Conservation (phyloP, 1,284 basidiomycete genomes). For the Vanrija humicola region DNA sequence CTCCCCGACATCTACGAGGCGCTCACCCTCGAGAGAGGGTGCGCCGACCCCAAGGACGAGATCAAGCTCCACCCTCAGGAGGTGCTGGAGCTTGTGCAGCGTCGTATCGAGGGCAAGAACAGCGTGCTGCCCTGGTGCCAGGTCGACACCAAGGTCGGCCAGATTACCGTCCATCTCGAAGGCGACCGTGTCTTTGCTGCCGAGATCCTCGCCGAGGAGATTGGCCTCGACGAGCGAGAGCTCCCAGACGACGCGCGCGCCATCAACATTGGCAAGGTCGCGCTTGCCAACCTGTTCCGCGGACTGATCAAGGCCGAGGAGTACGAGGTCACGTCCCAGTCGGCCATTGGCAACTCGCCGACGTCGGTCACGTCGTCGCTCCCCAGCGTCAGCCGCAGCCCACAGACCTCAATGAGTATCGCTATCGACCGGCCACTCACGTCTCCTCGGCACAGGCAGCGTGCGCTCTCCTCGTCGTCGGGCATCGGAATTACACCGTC, state of each 20-base stretch:
- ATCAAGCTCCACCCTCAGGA: conserved; percentile 54
- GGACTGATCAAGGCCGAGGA: conserved; percentile 48
- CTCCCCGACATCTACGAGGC: conserved; percentile 63
- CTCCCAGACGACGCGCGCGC: conserved; percentile 60
- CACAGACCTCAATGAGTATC: conserved; percentile 35
- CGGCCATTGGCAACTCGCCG: conserved; percentile 11
- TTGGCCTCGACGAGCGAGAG: conserved; percentile 59
- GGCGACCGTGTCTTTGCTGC: conserved; percentile 82
- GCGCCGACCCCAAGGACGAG: conserved; percentile 31
- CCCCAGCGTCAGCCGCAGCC: conserved; percentile 28
- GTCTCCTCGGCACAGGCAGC: conserved; percentile 30
- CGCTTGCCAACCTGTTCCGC: conserved; percentile 45
- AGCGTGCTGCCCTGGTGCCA: conserved; percentile 79
- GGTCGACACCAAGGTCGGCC: conserved; percentile 84
- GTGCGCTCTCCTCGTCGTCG: conserved; percentile 20
- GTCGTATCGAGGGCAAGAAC: conserved; percentile 87
- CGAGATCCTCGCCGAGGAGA: conserved; percentile 91
- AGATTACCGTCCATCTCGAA: conserved; percentile 80
- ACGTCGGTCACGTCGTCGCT: conserved; percentile 19
- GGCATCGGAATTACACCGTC: conserved; percentile 23
- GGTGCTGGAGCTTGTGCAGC: conserved; percentile 78
- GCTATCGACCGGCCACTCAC: conserved; percentile 30
- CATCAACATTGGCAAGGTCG: conserved; percentile 50
- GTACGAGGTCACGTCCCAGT: conserved; percentile 22
- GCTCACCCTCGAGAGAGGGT: conserved; percentile 41